These are phyloP conservation scores for Anthracocystis setariae DNA, from an alignment of 1,284 basidiomycete species.

Conservation along the genomic window DNA sequence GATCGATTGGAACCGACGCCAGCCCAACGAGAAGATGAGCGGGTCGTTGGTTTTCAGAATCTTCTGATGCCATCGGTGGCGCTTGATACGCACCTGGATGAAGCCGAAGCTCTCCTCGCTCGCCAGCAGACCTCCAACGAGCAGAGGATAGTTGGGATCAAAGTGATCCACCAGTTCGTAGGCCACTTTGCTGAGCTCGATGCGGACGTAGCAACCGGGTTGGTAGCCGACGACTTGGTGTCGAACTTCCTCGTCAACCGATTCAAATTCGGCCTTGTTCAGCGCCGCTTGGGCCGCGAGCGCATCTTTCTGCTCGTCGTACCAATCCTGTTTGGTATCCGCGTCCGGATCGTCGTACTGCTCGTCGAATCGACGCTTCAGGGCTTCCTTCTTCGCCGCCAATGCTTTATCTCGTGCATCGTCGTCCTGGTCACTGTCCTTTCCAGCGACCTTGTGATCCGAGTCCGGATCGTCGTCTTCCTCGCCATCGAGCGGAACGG, in stretches of 20 bases:
- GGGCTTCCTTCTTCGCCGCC: conserved; percentile 85
- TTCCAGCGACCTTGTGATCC: conserved; percentile 69
- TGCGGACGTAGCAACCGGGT: conserved; percentile 91
- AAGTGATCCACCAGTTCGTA: conserved; percentile 94
- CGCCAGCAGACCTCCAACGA: conserved; percentile 90
- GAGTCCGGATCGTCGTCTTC: conserved; percentile 65
- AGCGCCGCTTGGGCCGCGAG: conserved; percentile 84
- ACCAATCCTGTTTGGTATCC: conserved; percentile 60
- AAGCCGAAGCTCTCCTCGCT: conserved; percentile 90
- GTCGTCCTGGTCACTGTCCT: conserved; percentile 67
- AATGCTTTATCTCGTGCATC: conserved; percentile 73
- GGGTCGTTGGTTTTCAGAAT: conserved; percentile 98
- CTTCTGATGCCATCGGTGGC: conserved; percentile 91
- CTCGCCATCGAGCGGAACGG: conserved; percentile 46
- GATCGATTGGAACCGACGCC: conserved; percentile 93
- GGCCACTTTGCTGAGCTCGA: conserved; percentile 85
- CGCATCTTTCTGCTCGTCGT: conserved; percentile 82
- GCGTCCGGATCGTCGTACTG: conserved; percentile 89
- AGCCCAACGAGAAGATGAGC: conserved; percentile 91
- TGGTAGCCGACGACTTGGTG: conserved; percentile 88
- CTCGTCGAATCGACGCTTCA: conserved; percentile 95
- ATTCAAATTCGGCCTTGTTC: conserved; percentile 87
- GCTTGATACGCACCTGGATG: conserved; percentile 93
- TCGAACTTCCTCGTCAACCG: conserved; percentile 80
- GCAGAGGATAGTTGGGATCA: conserved; percentile 86